Conservation (phyloP, 2,329 filamentous ascomycete genomes). For the Phyllosticta capitalensis region DNA sequence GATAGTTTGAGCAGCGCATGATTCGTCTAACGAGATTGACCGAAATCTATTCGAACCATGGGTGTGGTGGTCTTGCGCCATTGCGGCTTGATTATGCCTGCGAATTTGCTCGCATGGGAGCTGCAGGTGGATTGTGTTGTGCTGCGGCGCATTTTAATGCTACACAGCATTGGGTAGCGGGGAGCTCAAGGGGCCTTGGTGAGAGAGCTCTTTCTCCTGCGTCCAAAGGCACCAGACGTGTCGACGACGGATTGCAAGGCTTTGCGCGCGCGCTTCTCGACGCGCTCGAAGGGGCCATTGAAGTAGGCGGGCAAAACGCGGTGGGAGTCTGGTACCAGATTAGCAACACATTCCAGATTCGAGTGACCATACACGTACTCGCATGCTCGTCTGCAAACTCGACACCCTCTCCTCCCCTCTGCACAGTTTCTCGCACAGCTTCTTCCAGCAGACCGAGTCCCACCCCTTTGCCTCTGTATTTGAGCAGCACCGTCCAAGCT, state of each 20-base stretch:
- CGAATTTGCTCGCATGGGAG: not conserved
- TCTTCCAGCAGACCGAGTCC: conserved; percentile 64
- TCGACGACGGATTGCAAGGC: conserved; percentile 5
- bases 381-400: conserved; percentile 71
- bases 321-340: not conserved
- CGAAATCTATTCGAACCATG: not conserved
- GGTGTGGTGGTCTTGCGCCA: not conserved
- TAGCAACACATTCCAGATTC: not conserved
- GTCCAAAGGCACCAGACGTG: conserved; percentile 2
- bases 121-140: not conserved
- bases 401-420: conserved; percentile 59
- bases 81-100: not conserved
- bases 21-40: not conserved
- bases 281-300: conserved; percentile 2
- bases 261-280: conserved; percentile 1
- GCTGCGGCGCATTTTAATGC: not conserved
- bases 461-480: conserved; percentile 62
- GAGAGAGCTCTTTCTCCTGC: conserved; percentile 6
- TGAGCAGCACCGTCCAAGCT: conserved; percentile 68
- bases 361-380: conserved; percentile 43
- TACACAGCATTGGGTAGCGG: not conserved
- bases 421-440: conserved; percentile 57
- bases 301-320: conserved; percentile 3
- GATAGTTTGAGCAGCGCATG: not conserved
- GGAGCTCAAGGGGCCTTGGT: not conserved